phyloP scores from a whole-genome alignment of 495 filamentous ascomycete genomes.

The Jackrogersella minutella region DNA sequence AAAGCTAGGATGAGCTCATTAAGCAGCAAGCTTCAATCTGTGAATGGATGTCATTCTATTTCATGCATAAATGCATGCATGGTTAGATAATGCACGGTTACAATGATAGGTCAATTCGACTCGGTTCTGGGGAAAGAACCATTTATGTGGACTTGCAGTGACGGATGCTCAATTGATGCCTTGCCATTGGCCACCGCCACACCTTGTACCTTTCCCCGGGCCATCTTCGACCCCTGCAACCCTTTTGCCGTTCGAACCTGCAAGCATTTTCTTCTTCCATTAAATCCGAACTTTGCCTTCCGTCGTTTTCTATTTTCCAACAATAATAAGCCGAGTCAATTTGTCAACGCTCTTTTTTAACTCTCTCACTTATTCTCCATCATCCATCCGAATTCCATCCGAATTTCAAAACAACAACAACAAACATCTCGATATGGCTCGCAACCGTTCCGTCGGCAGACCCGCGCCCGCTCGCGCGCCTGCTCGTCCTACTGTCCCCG shows the following conservation, averaged over 20 bases:
- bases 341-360: constrained; percentile 9
- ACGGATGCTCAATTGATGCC: constrained; percentile 24
- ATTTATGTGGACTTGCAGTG: neutral
- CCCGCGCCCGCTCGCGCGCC: constrained; percentile 72
- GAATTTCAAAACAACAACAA: too few relatives aligned
- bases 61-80: constrained; percentile 12
- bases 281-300: constrained; percentile 36
- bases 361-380: neutral
- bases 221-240: neutral
- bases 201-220: too few relatives aligned
- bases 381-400: neutral
- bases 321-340: constrained; percentile 34
- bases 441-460: constrained; percentile 72
- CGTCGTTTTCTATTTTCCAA: too few relatives aligned
- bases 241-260: neutral
- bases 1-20: constrained; percentile 10
- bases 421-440: constrained; percentile 68
- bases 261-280: constrained; percentile 29
- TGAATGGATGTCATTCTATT: constrained; percentile 7
- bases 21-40: constrained; percentile 6
- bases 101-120: neutral
- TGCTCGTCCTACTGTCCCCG: constrained; percentile 71
- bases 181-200: constrained; percentile 35
- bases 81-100: constrained; percentile 3
- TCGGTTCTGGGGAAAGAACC: constrained; percentile 2